Conservation (phyloP, 805 yeast species). For the Naumovozyma dairenensis region DNA sequence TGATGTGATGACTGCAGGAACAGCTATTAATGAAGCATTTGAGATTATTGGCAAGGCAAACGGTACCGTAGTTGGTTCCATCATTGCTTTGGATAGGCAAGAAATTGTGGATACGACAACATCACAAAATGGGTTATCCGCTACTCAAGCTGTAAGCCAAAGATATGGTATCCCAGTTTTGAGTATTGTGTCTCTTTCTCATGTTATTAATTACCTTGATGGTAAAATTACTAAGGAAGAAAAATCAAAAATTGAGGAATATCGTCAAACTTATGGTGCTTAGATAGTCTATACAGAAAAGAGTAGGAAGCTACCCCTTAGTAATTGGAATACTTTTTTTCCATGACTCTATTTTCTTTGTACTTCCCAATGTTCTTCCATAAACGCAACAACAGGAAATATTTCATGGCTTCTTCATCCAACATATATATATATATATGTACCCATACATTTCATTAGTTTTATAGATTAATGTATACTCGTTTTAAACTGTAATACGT, state of each 20-base stretch:
- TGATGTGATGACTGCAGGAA: conserved; percentile 97
- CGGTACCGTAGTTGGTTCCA: conserved; percentile 73
- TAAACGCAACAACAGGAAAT: background rate
- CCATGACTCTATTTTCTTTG: background rate
- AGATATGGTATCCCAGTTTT: conserved; percentile 74
- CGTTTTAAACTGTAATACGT: too few species aligned
- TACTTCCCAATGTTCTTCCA: background rate
- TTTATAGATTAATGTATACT: too few species aligned
- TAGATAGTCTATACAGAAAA: too few species aligned
- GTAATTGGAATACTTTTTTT: background rate
- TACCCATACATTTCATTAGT: too few species aligned
- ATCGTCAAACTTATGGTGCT: conserved; percentile 36
- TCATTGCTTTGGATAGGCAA: conserved; percentile 91
- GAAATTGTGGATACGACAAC: conserved; percentile 64
- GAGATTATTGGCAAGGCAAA: conserved; percentile 58
- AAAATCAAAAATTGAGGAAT: conserved; percentile 46
- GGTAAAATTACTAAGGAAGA: conserved; percentile 49
- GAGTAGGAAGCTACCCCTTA: too few species aligned
- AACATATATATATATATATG: too few species aligned
- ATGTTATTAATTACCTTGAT: conserved; percentile 57
- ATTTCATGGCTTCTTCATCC: too few species aligned
- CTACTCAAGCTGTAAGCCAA: conserved; percentile 70
- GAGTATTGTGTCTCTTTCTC: conserved; percentile 66
- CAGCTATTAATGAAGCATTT: conserved; percentile 93
- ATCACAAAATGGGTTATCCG: conserved; percentile 39